Evolutionary conservation across 495 filamentous ascomycete genomes (phyloP).

Genomic region (Filosporella fistucella): DNA sequence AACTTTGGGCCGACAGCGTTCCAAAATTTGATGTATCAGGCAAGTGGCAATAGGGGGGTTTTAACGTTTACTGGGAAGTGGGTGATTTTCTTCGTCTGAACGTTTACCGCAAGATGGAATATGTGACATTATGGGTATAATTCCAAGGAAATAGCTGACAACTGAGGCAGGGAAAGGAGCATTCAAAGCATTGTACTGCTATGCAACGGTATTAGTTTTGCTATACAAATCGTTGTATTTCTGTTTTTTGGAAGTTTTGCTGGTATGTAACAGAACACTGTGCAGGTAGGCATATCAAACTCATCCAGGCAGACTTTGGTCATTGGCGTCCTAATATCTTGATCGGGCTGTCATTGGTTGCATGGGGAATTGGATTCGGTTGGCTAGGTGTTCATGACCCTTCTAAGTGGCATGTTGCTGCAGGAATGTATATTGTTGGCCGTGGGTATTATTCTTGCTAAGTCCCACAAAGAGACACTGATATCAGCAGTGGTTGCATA

Average conservation of each 20-base stretch:
- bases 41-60: slow-evolving; percentile 46
- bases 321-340: slow-evolving; percentile 57
- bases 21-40: slow-evolving; percentile 57
- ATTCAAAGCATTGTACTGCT: neutral
- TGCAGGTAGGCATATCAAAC: neutral
- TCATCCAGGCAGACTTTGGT: slow-evolving; percentile 47
- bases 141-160: no score
- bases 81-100: neutral
- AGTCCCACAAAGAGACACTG: no score
- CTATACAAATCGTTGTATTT: slow-evolving; percentile 43
- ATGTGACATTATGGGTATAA: no score
- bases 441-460: slow-evolving; percentile 16
- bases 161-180: neutral
- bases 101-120: neutral
- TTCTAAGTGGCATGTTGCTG: slow-evolving; percentile 50
- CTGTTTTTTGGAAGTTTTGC: slow-evolving; percentile 54
- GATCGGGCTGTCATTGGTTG: slow-evolving; percentile 50
- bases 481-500: slow-evolving; percentile 57
- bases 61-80: slow-evolving; percentile 44
- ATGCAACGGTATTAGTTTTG: neutral
- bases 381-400: slow-evolving; percentile 57
- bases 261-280: slow-evolving; percentile 16
- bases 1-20: slow-evolving; percentile 66
- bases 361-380: slow-evolving; percentile 57
- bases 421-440: slow-evolving; percentile 58